Percentiles rank a stretch among this genome's conserved stretches.
Evolutionary conservation across 352 stramenopile species (phyloP).

Genomic region (Globisporangium radiosum): DNA sequence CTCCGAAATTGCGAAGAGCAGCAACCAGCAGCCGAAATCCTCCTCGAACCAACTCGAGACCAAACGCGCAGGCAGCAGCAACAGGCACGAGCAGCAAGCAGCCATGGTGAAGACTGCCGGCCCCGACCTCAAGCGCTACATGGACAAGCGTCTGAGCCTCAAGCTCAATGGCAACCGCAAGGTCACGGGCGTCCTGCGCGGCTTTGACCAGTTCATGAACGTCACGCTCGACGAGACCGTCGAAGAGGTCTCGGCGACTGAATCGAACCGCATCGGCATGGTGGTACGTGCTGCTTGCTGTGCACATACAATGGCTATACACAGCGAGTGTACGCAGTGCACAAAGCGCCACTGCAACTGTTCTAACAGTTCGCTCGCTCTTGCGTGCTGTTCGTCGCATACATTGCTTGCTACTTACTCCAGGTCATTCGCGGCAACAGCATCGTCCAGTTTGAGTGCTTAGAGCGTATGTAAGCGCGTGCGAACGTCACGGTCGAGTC

Average conservation of each 20-base stretch:
- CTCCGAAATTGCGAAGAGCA: background rate
- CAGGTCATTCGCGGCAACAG: slow-evolving; percentile 88
- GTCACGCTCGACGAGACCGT: slow-evolving; percentile 93
- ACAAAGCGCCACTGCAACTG: background rate
- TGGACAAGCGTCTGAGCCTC: slow-evolving; percentile 94
- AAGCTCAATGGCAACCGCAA: slow-evolving; percentile 95
- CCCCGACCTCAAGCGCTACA: slow-evolving; percentile 88
- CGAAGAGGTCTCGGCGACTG: slow-evolving; percentile 83
- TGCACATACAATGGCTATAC: background rate
- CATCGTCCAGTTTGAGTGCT: slow-evolving; percentile 87
- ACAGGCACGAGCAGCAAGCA: slow-evolving; percentile 6
- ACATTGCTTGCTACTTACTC: too few relatives aligned
- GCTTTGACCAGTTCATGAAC: slow-evolving; percentile 98
- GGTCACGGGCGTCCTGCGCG: slow-evolving; percentile 89
- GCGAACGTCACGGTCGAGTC: background rate
- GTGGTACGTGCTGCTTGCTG: slow-evolving; percentile 57
- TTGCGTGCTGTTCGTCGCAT: background rate
- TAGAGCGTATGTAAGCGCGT: slow-evolving; percentile 60
- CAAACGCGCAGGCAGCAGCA: slow-evolving; percentile 4
- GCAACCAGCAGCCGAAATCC: background rate
- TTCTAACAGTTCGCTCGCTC: background rate
- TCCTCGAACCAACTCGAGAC: background rate
- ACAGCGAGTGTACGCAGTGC: background rate
- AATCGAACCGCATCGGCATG: slow-evolving; percentile 89
- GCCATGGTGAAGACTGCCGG: slow-evolving; percentile 72